Evolutionary conservation across 139 green algal genomes (phyloP), one percentile per base, ranked within the genome.

Genomic region (Axilococcus clingmanii): DNA sequence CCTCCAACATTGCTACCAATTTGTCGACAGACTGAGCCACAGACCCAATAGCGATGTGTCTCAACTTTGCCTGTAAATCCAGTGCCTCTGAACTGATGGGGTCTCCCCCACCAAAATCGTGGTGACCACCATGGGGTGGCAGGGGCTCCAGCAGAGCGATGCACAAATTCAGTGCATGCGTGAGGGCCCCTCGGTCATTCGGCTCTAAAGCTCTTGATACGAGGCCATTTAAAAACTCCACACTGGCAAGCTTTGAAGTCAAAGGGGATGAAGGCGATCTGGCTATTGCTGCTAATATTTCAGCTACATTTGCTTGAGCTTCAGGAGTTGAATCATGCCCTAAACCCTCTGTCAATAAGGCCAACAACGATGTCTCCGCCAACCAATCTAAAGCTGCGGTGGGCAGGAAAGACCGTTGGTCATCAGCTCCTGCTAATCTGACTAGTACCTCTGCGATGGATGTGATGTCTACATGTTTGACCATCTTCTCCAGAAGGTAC

Each of bases 231-330:
- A 81, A 36, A 40, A 71, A 68, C 4, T 58, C 42, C 1, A 52
- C 38, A 14, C 52, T 45, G 4, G 59, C 74, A 15, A 95, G 63
- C 38, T 75, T 73, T 8, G 46, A 42, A 3, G 78, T 79, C 12
- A 95, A 72, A 0, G 80, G 73, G 5, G 73, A 87, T 3, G 68
- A 65, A 55, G 84, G 76, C 1, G 74, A 75, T 47, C 85, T 75
- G 3, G 83, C 85, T 16, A 94, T 79, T 7, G 81, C 75, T 8
- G 77, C 76, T 29, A 95, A 66, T 45, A 95, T 82, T 49, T 94
- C 83, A 0, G 81, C 84, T 14, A 74, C 79, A 42, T 95, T 93
- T 38, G 70, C 54, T 47, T 88, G 78, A 9, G 46, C 40, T 37
- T 84, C 75, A 0, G 63, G 30, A 7, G 62, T 59, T 34, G 59